phyloP scores from a whole-genome alignment of 2,329 filamentous ascomycete genomes.

The Aspergillus latus region DNA sequence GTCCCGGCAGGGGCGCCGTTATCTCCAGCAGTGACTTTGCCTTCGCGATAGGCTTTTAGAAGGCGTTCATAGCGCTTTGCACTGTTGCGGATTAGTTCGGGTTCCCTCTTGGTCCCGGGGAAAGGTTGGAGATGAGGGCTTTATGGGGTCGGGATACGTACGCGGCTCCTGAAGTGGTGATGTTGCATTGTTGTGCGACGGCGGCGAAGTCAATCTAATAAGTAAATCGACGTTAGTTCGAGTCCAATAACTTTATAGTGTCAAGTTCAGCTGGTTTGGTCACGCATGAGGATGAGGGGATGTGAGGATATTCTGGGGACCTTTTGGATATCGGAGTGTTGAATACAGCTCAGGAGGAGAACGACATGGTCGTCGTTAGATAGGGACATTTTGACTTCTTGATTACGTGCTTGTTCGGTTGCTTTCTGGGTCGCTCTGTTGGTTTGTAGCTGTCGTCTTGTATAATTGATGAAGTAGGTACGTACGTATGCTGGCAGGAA shows the following conservation, averaged over 20 bases:
- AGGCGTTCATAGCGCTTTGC: slow-evolving; percentile 69
- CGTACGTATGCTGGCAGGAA: background rate
- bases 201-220: slow-evolving; percentile 62
- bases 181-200: slow-evolving; percentile 64
- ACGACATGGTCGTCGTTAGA: slow-evolving; percentile 60
- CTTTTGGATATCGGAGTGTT: slow-evolving; percentile 47
- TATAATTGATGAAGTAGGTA: background rate
- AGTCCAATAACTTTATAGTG: background rate
- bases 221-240: too few relatives aligned
- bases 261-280: background rate
- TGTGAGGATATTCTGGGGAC: slow-evolving; percentile 57
- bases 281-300: background rate
- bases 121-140: background rate
- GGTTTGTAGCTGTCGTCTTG: background rate
- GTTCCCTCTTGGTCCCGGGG: background rate
- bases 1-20: background rate
- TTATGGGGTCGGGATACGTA: slow-evolving; percentile 47
- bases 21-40: background rate
- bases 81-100: slow-evolving; percentile 40
- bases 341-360: slow-evolving; percentile 67
- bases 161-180: slow-evolving; percentile 68
- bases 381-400: slow-evolving; percentile 45
- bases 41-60: slow-evolving; percentile 46
- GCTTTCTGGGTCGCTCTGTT: background rate
- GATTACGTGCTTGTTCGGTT: background rate